phyloP scores from a whole-genome alignment of 768 basidiomycete species.

The Pulveroboletus sp. region DNA sequence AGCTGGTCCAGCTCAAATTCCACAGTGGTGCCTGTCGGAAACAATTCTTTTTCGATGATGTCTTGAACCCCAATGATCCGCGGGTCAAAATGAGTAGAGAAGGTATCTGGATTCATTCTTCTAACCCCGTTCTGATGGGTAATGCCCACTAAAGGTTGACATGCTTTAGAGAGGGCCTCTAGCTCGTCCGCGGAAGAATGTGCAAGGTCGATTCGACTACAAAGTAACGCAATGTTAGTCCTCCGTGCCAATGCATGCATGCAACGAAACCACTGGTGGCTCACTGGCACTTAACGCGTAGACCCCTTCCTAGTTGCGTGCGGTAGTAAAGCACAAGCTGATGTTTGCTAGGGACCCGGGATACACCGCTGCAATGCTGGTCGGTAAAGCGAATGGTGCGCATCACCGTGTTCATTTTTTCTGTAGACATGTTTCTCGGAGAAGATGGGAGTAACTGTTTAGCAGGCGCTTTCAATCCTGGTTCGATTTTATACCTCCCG shows the following conservation, averaged over 20 bases:
- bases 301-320: background rate
- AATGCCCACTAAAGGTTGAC: too few relatives aligned
- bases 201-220: background rate
- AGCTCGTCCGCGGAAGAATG: background rate
- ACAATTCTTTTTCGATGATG: background rate
- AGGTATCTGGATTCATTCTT: background rate
- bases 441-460: too few relatives aligned
- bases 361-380: background rate
- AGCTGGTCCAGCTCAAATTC: background rate
- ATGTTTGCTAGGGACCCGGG: background rate
- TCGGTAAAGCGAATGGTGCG: too few relatives aligned
- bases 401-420: too few relatives aligned
- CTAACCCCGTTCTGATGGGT: background rate
- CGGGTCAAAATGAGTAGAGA: background rate
- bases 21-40: background rate
- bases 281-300: background rate
- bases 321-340: background rate
- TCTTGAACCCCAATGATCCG: background rate
- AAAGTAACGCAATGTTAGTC: too few relatives aligned
- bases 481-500: too few relatives aligned
- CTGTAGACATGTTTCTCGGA: too few relatives aligned
- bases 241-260: too few relatives aligned
- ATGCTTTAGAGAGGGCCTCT: slow-evolving; percentile 31
- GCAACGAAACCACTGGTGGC: background rate
- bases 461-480: too few relatives aligned